These are phyloP conservation scores for Komagataella ulmi DNA, from an alignment of 805 yeast genomes.

Conservation along the genomic window DNA sequence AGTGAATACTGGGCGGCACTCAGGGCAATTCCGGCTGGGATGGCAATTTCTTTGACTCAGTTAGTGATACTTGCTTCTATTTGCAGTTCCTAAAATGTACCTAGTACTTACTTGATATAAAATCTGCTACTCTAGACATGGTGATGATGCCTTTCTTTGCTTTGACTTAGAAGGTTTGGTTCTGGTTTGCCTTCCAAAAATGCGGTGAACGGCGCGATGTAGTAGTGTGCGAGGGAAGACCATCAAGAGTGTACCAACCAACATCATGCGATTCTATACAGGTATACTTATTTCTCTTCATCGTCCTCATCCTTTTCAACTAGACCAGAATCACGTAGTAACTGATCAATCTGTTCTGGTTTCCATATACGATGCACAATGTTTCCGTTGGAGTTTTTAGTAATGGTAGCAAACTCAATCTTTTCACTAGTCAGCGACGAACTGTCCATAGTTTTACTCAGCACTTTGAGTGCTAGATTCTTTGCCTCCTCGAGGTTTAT, in stretches of 20 bases:
- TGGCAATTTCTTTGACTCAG: slow-evolving; percentile 29
- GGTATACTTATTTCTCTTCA: slow-evolving; percentile 15
- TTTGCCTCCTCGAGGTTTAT: slow-evolving; percentile 62
- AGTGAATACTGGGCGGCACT: slow-evolving; percentile 71
- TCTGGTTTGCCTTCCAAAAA: background rate
- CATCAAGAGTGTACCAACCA: background rate
- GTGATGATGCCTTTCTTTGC: background rate
- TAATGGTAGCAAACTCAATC: slow-evolving; percentile 82
- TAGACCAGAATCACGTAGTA: slow-evolving; percentile 64
- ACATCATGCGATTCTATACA: background rate
- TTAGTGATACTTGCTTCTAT: background rate
- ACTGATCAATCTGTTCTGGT: slow-evolving; percentile 60
- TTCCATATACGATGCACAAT: slow-evolving; percentile 65
- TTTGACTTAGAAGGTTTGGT: background rate
- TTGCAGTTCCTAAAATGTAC: slow-evolving; percentile 7
- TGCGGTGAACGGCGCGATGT: background rate
- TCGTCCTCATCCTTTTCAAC: slow-evolving; percentile 39
- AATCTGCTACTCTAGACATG: slow-evolving; percentile 28
- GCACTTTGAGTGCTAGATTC: slow-evolving; percentile 78
- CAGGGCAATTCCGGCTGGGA: slow-evolving; percentile 58
- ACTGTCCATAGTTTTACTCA: slow-evolving; percentile 88
- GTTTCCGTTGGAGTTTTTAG: slow-evolving; percentile 31
- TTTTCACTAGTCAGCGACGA: slow-evolving; percentile 79
- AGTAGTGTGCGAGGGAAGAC: background rate
- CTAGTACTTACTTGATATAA: slow-evolving; percentile 18